Evolutionary conservation across 2,329 filamentous ascomycete genomes (phyloP).

Genomic region (Drechslerella dactyloides): DNA sequence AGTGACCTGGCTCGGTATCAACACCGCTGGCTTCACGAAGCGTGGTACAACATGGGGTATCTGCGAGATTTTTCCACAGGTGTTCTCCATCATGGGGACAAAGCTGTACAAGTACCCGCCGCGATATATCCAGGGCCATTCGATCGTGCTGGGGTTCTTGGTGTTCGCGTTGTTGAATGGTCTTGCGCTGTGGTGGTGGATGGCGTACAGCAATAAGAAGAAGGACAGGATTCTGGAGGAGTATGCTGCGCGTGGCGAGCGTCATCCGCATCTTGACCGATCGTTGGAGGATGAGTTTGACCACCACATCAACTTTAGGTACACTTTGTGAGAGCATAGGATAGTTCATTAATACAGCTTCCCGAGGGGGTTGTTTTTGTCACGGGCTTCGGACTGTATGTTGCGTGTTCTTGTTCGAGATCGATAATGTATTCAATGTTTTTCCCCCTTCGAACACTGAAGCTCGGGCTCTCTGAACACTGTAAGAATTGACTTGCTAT

Average conservation of each 20-base stretch:
- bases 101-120: constrained; percentile 28
- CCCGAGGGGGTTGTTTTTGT: constrained; percentile 5
- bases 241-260: constrained; percentile 15
- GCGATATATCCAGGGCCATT: constrained; percentile 26
- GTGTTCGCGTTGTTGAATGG: constrained; percentile 15
- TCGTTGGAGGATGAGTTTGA: constrained; percentile 26
- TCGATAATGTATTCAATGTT: background rate
- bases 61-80: constrained; percentile 23
- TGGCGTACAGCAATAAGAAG: constrained; percentile 23
- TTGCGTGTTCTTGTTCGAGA: background rate
- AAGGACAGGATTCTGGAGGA: constrained; percentile 33
- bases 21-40: constrained; percentile 31
- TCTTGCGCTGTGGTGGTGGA: constrained; percentile 20
- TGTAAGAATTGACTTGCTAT: too few species aligned
- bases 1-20: constrained; percentile 32
- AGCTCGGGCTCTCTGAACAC: too few species aligned
- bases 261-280: constrained; percentile 24
- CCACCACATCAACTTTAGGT: constrained; percentile 33
- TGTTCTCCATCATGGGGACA: constrained; percentile 34
- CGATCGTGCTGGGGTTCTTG: constrained; percentile 25
- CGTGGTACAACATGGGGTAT: constrained; percentile 39
- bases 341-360: background rate
- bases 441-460: constrained; percentile 11
- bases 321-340: constrained; percentile 21
- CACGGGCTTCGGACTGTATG: background rate